Evolutionary conservation across 495 filamentous ascomycete species (phyloP).

Genomic region (Lasiosphaeria miniovina): DNA sequence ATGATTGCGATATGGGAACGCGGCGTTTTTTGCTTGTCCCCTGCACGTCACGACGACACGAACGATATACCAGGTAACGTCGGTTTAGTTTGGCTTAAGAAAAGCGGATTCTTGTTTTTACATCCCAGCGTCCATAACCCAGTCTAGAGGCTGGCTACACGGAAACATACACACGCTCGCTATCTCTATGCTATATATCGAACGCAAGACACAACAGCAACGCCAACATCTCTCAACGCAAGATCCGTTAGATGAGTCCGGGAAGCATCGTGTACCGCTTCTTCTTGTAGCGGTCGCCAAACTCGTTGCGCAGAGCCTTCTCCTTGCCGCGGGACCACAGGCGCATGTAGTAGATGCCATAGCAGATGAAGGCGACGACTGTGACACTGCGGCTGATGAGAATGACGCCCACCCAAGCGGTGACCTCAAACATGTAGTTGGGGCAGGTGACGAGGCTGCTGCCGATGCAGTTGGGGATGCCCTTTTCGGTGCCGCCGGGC

Average conservation of each 20-base stretch:
- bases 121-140: no score
- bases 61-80: slow-evolving; percentile 9
- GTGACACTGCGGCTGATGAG: slow-evolving; percentile 73
- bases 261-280: slow-evolving; percentile 82
- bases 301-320: slow-evolving; percentile 80
- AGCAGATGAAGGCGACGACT: slow-evolving; percentile 65
- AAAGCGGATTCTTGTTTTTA: no score
- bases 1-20: neutral
- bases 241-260: slow-evolving; percentile 45
- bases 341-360: slow-evolving; percentile 73
- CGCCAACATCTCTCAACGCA: neutral
- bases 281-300: slow-evolving; percentile 83
- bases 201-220: no score
- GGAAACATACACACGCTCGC: no score
- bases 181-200: neutral
- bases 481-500: slow-evolving; percentile 76
- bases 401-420: slow-evolving; percentile 80
- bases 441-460: slow-evolving; percentile 88
- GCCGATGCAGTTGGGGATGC: slow-evolving; percentile 83
- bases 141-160: no score
- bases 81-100: neutral
- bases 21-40: neutral
- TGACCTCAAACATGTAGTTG: slow-evolving; percentile 92
- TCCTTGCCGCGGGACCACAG: slow-evolving; percentile 92
- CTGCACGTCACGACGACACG: slow-evolving; percentile 14